Evolutionary conservation across 805 yeast species (phyloP), one percentile per base, ranked within the genome.

Genomic region (baker's yeast (Saccharomyces cerevisiae)): DNA sequence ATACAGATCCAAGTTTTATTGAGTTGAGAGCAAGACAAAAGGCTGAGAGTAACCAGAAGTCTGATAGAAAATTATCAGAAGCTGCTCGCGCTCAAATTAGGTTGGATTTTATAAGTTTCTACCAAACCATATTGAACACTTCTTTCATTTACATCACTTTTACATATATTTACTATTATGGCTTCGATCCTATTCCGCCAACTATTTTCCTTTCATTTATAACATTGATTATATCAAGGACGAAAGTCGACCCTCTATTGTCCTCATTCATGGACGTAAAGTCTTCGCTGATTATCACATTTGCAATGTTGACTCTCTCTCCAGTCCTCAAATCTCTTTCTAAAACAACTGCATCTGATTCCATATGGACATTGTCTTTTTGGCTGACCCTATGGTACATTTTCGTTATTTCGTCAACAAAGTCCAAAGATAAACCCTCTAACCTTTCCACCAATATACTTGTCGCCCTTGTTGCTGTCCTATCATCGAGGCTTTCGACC

Each of bases 251-350:
- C 30, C 43, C 26, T 48, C n/a, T 31, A 14, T 8, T 53, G 2
- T 51, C 56, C 6, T 22, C 54, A 4, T 54, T 60, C 3, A 51
- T 73, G 17, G 69, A 78, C 3, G 55, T 84, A 36, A 88, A 87
- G 67, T 85, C 95, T 1, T 79, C 89, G 2, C 55, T 81, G 2
- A 71, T 94, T 28, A 84, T 91, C 11, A 76, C 84, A 1, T 79
- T 91, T 55, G 79, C 87, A 3, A 73, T 91, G 46, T 73, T 89
- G 46, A 83, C 94, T 0, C 74, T 92, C 47, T 87, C 97, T 0
- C 99, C 99, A 0, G 92, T 94, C 1, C 77, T 94, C 50, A 86
- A 88, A 61, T 89, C 97, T 0, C 76, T 94, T 47, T 89, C 97
- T 0, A 82, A 83, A 62, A 86, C 96, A 0, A 89, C 97, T 0